Conservation (phyloP, 2,329 filamentous ascomycete genomes). For the Teratosphaeriaceae sp. region DNA sequence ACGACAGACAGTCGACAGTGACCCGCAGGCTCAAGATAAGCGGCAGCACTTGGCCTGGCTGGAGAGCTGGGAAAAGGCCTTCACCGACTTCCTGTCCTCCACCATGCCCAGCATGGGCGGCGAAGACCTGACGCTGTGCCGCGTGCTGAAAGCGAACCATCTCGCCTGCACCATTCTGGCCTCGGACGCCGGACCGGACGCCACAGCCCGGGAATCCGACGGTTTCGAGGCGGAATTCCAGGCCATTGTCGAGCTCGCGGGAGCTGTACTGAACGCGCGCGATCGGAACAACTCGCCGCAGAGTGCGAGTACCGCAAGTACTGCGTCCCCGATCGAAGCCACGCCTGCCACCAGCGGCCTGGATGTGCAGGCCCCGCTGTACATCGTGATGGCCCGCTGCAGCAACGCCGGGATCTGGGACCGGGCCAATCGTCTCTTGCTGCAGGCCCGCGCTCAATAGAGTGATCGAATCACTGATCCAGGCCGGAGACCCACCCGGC, state of each 20-base stretch:
- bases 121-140: constrained; percentile 23
- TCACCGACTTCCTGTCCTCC: constrained; percentile 22
- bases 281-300: constrained; percentile 1
- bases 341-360: constrained; percentile 10
- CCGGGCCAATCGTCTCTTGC: constrained; percentile 2
- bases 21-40: constrained; percentile 9
- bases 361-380: constrained; percentile 21
- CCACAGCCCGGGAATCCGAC: constrained; percentile 9
- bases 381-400: constrained; percentile 21
- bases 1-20: neutral
- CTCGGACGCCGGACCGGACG: constrained; percentile 13
- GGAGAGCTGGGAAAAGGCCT: constrained; percentile 26
- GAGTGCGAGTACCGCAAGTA: constrained; percentile 6
- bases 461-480: neutral
- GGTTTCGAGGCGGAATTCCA: constrained; percentile 22
- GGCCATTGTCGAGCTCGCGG: constrained; percentile 25
- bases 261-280: constrained; percentile 15
- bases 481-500: too few relatives aligned
- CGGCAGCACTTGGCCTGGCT: constrained; percentile 24
- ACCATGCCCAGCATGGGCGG: constrained; percentile 21
- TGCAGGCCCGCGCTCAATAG: neutral
- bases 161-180: constrained; percentile 26
- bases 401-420: constrained; percentile 1
- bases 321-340: constrained; percentile 7
- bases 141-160: constrained; percentile 29